Evolutionary conservation across 306 rosid species (phyloP).

Genomic region (Coriaria nepalensis): DNA sequence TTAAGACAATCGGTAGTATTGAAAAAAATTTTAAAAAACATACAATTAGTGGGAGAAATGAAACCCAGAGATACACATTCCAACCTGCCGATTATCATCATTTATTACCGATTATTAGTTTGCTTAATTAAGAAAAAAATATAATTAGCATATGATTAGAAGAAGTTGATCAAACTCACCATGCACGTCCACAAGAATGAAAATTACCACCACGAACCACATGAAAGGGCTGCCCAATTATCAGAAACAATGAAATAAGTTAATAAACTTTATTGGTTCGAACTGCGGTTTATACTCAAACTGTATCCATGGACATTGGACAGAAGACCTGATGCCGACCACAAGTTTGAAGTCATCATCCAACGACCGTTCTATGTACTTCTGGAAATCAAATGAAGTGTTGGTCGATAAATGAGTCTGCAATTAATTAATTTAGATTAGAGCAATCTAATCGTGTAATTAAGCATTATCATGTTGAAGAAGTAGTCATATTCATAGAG

Average conservation of each 20-base stretch:
- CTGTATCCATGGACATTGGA: too few relatives aligned
- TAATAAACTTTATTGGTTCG: background rate
- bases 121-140: too few relatives aligned
- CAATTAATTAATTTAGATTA: slow-evolving; percentile 7
- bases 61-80: slow-evolving; percentile 43
- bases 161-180: slow-evolving; percentile 32
- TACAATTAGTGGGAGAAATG: slow-evolving; percentile 43
- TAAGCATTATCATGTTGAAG: background rate
- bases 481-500: background rate
- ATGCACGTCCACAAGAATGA: slow-evolving; percentile 41
- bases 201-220: slow-evolving; percentile 43
- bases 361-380: slow-evolving; percentile 36
- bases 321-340: slow-evolving; percentile 38
- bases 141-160: too few relatives aligned
- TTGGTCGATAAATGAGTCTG: slow-evolving; percentile 37
- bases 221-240: slow-evolving; percentile 31
- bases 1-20: too few relatives aligned
- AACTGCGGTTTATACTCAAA: too few relatives aligned
- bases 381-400: slow-evolving; percentile 32
- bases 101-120: too few relatives aligned
- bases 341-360: slow-evolving; percentile 48
- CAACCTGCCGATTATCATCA: slow-evolving; percentile 29
- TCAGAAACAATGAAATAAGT: background rate
- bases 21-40: too few relatives aligned
- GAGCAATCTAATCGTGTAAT: background rate